phyloP scores from a whole-genome alignment of 768 basidiomycete genomes.

The Trichaptum fuscoviolaceum region DNA sequence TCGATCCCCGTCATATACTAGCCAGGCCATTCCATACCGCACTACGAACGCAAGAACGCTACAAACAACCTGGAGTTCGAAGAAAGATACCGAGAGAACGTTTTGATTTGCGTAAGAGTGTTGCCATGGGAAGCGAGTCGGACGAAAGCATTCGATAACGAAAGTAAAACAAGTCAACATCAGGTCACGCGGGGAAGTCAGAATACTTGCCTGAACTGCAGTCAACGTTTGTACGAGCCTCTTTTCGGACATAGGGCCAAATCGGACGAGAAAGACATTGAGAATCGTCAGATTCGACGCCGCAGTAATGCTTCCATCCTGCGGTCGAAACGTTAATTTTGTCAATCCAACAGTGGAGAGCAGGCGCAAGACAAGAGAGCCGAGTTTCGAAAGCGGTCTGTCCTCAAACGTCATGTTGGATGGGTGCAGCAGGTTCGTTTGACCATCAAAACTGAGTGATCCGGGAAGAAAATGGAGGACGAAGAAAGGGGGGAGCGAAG shows the following conservation, averaged over 20 bases:
- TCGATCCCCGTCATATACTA: slow-evolving; percentile 91
- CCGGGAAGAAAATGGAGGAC: slow-evolving; percentile 2
- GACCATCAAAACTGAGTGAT: slow-evolving; percentile 58
- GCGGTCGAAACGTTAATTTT: slow-evolving; percentile 50
- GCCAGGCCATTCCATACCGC: slow-evolving; percentile 82
- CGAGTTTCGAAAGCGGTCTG: slow-evolving; percentile 48
- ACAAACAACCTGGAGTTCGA: slow-evolving; percentile 49
- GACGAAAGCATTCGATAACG: slow-evolving; percentile 9
- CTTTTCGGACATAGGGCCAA: slow-evolving; percentile 86
- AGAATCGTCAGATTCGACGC: slow-evolving; percentile 89
- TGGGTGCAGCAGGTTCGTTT: slow-evolving; percentile 74
- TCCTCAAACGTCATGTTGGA: slow-evolving; percentile 57
- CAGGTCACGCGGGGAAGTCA: neutral
- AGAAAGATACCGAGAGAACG: neutral
- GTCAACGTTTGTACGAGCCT: slow-evolving; percentile 70
- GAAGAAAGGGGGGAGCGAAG: neutral
- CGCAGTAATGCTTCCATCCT: slow-evolving; percentile 54
- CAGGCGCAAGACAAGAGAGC: slow-evolving; percentile 50
- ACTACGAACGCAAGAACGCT: slow-evolving; percentile 81
- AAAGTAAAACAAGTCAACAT: slow-evolving; percentile 10
- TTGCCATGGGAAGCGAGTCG: slow-evolving; percentile 1
- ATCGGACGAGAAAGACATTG: slow-evolving; percentile 73
- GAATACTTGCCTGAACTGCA: slow-evolving; percentile 55
- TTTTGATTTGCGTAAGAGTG: slow-evolving; percentile 2
- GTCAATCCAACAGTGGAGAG: slow-evolving; percentile 64